phyloP scores from a whole-genome alignment of 2,329 filamentous ascomycete genomes.

The Teratosphaeria destructans region DNA sequence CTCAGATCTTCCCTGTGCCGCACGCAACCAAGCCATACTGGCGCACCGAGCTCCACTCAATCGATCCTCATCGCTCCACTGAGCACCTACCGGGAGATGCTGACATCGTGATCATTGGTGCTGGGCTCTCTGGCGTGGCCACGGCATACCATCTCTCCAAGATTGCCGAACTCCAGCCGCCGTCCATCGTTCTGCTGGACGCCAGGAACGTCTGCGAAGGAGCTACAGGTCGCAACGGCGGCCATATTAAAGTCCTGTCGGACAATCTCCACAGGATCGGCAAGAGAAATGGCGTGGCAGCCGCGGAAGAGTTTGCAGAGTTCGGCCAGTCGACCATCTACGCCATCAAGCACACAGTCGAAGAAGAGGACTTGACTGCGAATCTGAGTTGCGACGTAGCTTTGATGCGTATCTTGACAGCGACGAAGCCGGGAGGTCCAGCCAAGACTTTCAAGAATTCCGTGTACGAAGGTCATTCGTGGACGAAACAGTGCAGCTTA shows the following conservation, averaged over 20 bases:
- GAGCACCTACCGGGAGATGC: conserved; percentile 33
- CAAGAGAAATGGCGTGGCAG: conserved; percentile 16
- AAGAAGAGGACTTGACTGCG: conserved; percentile 35
- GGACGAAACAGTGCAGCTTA: conserved; percentile 5
- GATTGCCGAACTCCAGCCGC: not conserved
- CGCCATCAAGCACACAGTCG: conserved; percentile 26
- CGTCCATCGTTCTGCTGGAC: conserved; percentile 16
- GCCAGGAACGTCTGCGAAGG: conserved; percentile 19
- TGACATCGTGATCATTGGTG: conserved; percentile 19
- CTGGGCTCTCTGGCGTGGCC: conserved; percentile 16
- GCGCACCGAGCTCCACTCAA: conserved; percentile 29
- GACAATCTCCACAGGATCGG: conserved; percentile 2
- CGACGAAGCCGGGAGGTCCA: conserved; percentile 6
- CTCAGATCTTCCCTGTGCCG: conserved; percentile 8
- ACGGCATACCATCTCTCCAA: conserved; percentile 14
- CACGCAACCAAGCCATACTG: conserved; percentile 31
- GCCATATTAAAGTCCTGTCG: conserved; percentile 7
- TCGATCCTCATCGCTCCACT: conserved; percentile 54
- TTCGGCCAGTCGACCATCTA: conserved; percentile 25
- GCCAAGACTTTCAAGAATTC: conserved; percentile 4
- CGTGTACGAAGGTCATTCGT: conserved; percentile 1
- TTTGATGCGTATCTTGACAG: conserved; percentile 30
- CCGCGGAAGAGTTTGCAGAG: conserved; percentile 18
- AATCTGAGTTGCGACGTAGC: conserved; percentile 33
- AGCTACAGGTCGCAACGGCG: conserved; percentile 20